These are phyloP conservation scores for Cercospora sp. DNA, from an alignment of 2,329 filamentous ascomycete species.

Conservation along the genomic window DNA sequence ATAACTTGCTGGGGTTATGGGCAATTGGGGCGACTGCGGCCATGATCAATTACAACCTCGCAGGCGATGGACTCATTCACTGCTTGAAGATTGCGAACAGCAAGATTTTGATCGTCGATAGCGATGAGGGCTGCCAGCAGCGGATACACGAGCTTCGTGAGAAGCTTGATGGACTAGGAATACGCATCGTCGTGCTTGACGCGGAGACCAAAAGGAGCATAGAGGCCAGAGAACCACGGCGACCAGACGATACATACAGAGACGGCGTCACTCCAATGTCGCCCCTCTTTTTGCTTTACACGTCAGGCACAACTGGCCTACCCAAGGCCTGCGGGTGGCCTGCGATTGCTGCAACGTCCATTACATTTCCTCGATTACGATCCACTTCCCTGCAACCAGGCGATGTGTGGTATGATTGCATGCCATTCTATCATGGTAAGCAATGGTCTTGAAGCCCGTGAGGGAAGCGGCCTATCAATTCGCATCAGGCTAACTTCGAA, in stretches of 20 bases:
- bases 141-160: conserved; percentile 57
- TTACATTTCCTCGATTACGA: conserved; percentile 42
- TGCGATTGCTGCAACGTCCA: conserved; percentile 48
- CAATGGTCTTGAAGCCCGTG: background rate
- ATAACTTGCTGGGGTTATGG: conserved; percentile 36
- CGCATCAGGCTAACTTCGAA: background rate
- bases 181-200: conserved; percentile 59
- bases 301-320: conserved; percentile 73
- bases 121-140: conserved; percentile 52
- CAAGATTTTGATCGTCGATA: conserved; percentile 50
- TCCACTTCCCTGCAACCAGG: conserved; percentile 43
- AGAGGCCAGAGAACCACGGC: conserved; percentile 49
- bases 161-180: conserved; percentile 56
- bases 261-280: conserved; percentile 53
- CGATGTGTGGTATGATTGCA: conserved; percentile 73
- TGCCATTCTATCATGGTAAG: conserved; percentile 70
- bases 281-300: conserved; percentile 69
- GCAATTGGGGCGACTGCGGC: conserved; percentile 39
- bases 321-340: conserved; percentile 70
- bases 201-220: conserved; percentile 51
- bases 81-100: conserved; percentile 42
- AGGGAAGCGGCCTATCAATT: background rate
- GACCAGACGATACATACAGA: conserved; percentile 59
- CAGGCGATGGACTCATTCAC: conserved; percentile 40
- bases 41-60: conserved; percentile 42